Base-by-base conservation (phyloP, 2,329 filamentous ascomycete species). In the Fusarium sp. region DNA sequence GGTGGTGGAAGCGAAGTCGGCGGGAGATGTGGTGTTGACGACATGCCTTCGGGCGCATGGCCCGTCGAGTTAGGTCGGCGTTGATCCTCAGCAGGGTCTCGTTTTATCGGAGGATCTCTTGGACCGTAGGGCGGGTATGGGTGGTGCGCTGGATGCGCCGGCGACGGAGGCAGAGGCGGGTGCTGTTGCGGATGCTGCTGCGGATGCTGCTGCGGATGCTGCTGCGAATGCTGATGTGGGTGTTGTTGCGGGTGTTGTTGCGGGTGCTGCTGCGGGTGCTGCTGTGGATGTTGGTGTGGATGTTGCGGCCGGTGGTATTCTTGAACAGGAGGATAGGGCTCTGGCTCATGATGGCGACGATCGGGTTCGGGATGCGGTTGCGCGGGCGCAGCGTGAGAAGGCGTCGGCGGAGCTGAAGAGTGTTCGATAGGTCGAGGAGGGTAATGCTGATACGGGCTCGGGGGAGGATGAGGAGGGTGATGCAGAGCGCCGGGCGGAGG, bases 311-410 rank as follows among this genome's bases (percentile, higher is more conserved):
- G 78, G 72, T 84, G 83, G 55, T 82, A 84, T 75, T 88, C 86
- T 78, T 87, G 86, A 79, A 86, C 84, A 69, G 84, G 82, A 75
- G 84, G 80, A 74, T 84, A 87, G 59, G 82, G 80, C 71, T 87
- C 86, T 78, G 82, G 84, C 55, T 88, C 87, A 85, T 87, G 83
- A 74, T 85, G 84, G 72, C 86, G 85, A 77, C 86, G 86, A 73
- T 88, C 86, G 70, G 74, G 59, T 74, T 88, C 84, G 59, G 76
- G 72, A 54, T 80, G 80, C 64, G 73, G 72, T 58, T 75, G 75
- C 56, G 72, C 68, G 64, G 78, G 77, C 67, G 75, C 76, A 48
- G 72, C 55, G 61, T 74, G 60, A 55, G 72, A 73, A 47, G 77
- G 74, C 49, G 74, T 74, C 61, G 76, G 69, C 42, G 77, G 75